phyloP scores from a whole-genome alignment of 805 yeast genomes.

The Starmerella davenportii region DNA sequence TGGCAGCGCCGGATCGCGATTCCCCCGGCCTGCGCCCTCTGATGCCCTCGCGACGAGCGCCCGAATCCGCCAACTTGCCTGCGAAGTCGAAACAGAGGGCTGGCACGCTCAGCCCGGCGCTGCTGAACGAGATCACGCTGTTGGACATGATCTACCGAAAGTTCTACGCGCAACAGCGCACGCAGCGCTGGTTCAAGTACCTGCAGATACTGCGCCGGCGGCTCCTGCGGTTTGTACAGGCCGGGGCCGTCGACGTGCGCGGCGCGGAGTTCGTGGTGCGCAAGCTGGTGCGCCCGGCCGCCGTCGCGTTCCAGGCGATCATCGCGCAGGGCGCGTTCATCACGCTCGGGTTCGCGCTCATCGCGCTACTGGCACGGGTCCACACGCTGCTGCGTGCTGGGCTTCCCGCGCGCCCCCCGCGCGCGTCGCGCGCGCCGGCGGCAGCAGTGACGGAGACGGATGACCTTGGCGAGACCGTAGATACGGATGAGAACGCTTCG shows the following conservation, averaged over 20 bases:
- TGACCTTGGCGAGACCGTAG: no score
- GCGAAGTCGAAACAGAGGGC: no score
- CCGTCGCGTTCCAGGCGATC: conserved; percentile 45
- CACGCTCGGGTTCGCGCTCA: conserved; percentile 48
- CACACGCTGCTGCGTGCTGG: conserved; percentile 16
- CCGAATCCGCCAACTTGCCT: no score
- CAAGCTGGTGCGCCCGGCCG: conserved; percentile 31
- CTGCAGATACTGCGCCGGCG: conserved; percentile 45
- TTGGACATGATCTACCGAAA: conserved; percentile 51
- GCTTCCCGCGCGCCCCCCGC: no score
- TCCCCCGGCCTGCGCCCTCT: no score
- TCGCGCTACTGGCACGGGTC: conserved; percentile 39
- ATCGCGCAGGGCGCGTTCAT: conserved; percentile 63
- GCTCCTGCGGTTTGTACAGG: conserved; percentile 12
- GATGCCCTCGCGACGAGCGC: no score
- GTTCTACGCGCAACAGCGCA: conserved; percentile 58
- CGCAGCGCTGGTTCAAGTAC: conserved; percentile 59
- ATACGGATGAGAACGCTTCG: no score
- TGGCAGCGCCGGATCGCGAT: no score
- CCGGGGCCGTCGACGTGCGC: conserved; percentile 3
- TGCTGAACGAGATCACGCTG: conserved; percentile 36
- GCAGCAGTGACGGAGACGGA: no score
- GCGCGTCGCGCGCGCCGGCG: no score
- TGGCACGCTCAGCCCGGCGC: no score
- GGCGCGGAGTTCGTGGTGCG: conserved; percentile 21